These are phyloP conservation scores for Pichia sp. DNA, from an alignment of 1,139 yeast species.

Conservation along the genomic window DNA sequence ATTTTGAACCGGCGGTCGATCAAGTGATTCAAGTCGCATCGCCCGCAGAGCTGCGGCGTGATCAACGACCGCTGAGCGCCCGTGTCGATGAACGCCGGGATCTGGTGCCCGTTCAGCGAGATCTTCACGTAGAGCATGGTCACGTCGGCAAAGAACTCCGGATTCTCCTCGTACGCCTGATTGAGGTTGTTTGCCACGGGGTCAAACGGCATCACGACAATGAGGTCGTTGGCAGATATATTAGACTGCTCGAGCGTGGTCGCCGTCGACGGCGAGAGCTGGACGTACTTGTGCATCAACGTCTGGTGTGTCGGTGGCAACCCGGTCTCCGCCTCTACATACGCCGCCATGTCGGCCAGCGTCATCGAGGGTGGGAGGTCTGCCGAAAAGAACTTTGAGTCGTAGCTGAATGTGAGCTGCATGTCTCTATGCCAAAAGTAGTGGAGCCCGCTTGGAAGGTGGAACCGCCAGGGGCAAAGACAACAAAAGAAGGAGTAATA, in stretches of 20 bases:
- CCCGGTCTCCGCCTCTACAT: constrained; percentile 66
- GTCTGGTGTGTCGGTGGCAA: constrained; percentile 17
- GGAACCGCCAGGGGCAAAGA: background rate
- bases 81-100: constrained; percentile 91
- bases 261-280: constrained; percentile 9
- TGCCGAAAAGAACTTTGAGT: constrained; percentile 7
- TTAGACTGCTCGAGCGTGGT: constrained; percentile 14
- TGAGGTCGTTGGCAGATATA: constrained; percentile 10
- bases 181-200: constrained; percentile 40
- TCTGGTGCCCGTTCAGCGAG: constrained; percentile 71
- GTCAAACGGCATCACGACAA: constrained; percentile 13
- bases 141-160: constrained; percentile 79
- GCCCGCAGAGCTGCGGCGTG: constrained; percentile 70
- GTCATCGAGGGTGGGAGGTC: constrained; percentile 52
- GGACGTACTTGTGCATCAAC: constrained; percentile 11
- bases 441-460: background rate
- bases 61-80: constrained; percentile 92
- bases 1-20: constrained; percentile 82
- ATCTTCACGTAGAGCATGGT: constrained; percentile 79
- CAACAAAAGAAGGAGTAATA: background rate
- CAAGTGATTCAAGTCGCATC: constrained; percentile 63
- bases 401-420: constrained; percentile 13
- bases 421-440: background rate
- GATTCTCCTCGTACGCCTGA: constrained; percentile 79
- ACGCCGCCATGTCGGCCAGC: constrained; percentile 67